phyloP scores from a whole-genome alignment of 139 green algal species.

The Chlamydomonas eustigma region DNA sequence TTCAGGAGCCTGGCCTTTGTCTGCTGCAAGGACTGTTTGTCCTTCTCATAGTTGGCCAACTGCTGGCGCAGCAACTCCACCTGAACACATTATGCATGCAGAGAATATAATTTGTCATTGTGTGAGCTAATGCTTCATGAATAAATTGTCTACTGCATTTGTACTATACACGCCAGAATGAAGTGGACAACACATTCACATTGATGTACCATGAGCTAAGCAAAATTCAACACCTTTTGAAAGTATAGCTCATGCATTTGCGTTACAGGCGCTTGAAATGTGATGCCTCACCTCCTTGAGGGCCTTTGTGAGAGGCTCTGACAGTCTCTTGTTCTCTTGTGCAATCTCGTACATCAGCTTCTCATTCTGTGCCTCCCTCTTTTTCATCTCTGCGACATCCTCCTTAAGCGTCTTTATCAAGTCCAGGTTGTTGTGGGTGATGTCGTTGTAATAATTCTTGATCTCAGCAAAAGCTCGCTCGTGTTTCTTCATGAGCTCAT shows the following conservation, averaged over 20 bases:
- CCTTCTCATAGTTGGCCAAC: constrained; percentile 74
- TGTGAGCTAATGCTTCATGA: no score
- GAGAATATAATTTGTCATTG: no score
- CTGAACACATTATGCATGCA: constrained; percentile 7
- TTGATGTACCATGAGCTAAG: no score
- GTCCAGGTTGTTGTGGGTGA: constrained; percentile 92
- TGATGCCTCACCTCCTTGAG: constrained; percentile 67
- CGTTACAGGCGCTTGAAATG: no score
- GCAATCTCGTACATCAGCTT: constrained; percentile 82
- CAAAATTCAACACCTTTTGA: no score
- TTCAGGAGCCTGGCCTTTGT: constrained; percentile 62
- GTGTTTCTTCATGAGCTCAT: constrained; percentile 85
- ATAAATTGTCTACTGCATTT: no score
- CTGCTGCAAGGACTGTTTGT: constrained; percentile 64
- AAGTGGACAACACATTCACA: no score
- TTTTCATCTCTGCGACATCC: constrained; percentile 86
- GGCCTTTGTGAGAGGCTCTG: constrained; percentile 73
- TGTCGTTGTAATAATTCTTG: constrained; percentile 94
- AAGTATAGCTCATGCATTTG: no score
- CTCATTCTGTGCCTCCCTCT: constrained; percentile 77
- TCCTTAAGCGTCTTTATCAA: constrained; percentile 90
- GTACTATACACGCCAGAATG: no score
- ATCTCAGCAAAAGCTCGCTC: constrained; percentile 80
- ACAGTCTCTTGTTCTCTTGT: constrained; percentile 85
- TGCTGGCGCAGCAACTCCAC: constrained; percentile 62